These are phyloP conservation scores for Pholiota conissans DNA, from an alignment of 768 basidiomycete genomes.

Conservation along the genomic window DNA sequence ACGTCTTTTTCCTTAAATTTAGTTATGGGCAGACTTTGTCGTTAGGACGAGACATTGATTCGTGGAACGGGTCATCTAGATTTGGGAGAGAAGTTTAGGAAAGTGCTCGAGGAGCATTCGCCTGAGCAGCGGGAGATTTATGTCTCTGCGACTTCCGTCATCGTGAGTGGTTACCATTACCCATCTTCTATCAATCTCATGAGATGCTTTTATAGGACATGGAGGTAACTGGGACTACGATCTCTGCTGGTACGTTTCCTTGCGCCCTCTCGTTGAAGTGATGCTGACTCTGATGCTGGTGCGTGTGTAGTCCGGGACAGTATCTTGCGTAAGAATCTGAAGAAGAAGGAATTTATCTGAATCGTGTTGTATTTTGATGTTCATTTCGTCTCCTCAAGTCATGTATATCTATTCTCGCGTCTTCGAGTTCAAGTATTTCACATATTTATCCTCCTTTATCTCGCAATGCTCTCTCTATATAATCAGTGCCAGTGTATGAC, in stretches of 20 bases:
- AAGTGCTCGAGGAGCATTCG: conserved; percentile 51
- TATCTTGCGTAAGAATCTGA: conserved; percentile 52
- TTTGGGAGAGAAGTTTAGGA: conserved; percentile 44
- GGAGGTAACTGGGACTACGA: conserved; percentile 50
- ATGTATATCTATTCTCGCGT: too few species aligned
- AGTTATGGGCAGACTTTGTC: too few species aligned
- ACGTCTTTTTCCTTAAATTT: conserved; percentile 26
- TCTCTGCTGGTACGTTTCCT: conserved; percentile 44
- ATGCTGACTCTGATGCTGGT: too few species aligned
- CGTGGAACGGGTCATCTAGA: conserved; percentile 29
- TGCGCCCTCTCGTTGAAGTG: neutral
- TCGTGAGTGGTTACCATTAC: conserved; percentile 32
- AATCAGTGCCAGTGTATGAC: too few species aligned
- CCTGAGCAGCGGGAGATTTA: conserved; percentile 52
- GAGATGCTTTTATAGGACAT: conserved; percentile 42
- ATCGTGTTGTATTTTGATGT: too few species aligned
- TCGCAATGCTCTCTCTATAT: too few species aligned
- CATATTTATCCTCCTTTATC: too few species aligned
- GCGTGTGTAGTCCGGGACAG: conserved; percentile 46
- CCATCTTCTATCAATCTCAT: too few species aligned
- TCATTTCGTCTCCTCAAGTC: too few species aligned
- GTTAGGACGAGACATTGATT: too few species aligned
- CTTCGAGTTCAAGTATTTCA: too few species aligned
- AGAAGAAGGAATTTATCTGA: conserved; percentile 43
- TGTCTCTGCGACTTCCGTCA: conserved; percentile 59